Evolutionary conservation across 1,139 yeast genomes (phyloP), one percentile per base, ranked within the genome.

Genomic region (Arxiozyma bovina): DNA sequence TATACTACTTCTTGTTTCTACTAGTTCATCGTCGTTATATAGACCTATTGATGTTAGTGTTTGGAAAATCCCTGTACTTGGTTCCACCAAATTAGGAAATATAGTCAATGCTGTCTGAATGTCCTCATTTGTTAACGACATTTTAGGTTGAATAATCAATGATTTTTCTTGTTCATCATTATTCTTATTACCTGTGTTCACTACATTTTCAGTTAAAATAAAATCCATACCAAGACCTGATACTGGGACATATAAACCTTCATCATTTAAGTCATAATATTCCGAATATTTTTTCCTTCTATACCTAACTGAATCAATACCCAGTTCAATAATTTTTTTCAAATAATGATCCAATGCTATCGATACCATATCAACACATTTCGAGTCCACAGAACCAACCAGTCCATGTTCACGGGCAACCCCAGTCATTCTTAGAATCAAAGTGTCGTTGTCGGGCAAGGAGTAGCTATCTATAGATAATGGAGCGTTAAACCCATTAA

Each of bases 321-420:
- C 82, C 60, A 81, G 81, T 65, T 89, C 94, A 18, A 93, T 72
- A 6, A 93, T 75, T 58, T 81, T 81, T 62, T 86, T 86, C 57
- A 93, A 71, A 70, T 90, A 93, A 46, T 80, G 75, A 64, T 91
- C 97, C 47, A 93, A 73, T 0, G 96, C 97, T 15, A 87, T 73
- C 30, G 84, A 74, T 60, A 91, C 69, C n/a, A 93, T 75, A 57
- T 90, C 96, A 38, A 88, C 79, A 1, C 87, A 88, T 20, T 82
- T 84, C 17, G 83, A 77, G 53, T 82, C 85, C 21, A 91, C 75
- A 11, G 85, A 83, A 0, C 96, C 96, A 0, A 93, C 78, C n/a
- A 93, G 73, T 0, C 99, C 99, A 66, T 90, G 83, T 64, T 93
- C 99, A 64, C 97, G 77, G 64, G 95, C 87, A 5, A 86, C 83